Evolutionary conservation across 2,329 filamentous ascomycete genomes (phyloP).

Genomic region (Pyricularia pennisetigena): DNA sequence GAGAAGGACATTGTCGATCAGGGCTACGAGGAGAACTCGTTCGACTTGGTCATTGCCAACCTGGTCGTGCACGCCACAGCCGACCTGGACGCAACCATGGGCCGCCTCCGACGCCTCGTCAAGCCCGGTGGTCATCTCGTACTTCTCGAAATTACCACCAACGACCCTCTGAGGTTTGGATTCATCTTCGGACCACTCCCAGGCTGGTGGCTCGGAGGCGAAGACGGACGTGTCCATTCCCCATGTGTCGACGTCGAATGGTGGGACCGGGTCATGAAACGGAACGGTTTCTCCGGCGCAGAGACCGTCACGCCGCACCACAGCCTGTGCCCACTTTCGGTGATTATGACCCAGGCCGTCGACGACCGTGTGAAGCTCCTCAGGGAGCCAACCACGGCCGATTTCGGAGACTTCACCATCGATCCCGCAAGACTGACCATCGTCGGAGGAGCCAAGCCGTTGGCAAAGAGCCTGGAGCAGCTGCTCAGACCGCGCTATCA

Average conservation of each 20-base stretch:
- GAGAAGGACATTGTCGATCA: slow-evolving; percentile 18
- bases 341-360: slow-evolving; percentile 14
- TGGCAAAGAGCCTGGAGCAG: slow-evolving; percentile 10
- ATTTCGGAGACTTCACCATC: background rate
- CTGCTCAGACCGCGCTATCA: slow-evolving; percentile 11
- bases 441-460: slow-evolving; percentile 10
- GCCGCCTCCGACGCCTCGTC: slow-evolving; percentile 22
- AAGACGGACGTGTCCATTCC: slow-evolving; percentile 8
- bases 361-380: slow-evolving; percentile 13
- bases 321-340: slow-evolving; percentile 6
- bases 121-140: slow-evolving; percentile 29
- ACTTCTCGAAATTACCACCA: slow-evolving; percentile 10
- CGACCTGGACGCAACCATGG: slow-evolving; percentile 17
- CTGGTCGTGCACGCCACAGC: slow-evolving; percentile 26
- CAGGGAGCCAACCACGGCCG: slow-evolving; percentile 9
- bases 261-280: slow-evolving; percentile 15
- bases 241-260: slow-evolving; percentile 5
- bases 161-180: background rate
- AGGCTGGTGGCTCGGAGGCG: slow-evolving; percentile 12
- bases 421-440: slow-evolving; percentile 6
- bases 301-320: slow-evolving; percentile 4
- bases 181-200: slow-evolving; percentile 9
- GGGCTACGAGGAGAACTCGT: slow-evolving; percentile 20
- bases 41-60: slow-evolving; percentile 27
- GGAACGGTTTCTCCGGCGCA: slow-evolving; percentile 17